Evolutionary conservation across 495 filamentous ascomycete genomes (phyloP), one percentile per base, ranked within the genome.

Genomic region (Penicillium parvum): DNA sequence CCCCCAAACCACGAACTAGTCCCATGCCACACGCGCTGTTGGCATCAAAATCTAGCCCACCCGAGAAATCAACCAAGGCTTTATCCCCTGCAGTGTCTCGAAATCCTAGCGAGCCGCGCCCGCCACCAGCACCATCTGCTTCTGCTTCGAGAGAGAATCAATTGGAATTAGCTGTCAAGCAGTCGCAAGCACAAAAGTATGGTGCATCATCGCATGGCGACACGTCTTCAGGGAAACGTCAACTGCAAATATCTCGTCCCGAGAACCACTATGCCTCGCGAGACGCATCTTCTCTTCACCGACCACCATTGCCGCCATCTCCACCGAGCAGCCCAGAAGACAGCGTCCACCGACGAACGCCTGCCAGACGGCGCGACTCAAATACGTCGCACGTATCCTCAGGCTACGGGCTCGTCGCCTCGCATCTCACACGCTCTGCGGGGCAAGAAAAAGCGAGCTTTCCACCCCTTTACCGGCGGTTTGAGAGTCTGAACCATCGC

Each of bases 401-500:
- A n/a, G 84, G 85, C 8, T 88, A 88, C 60, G 79, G 84, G 28
- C 64, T 83, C 5, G 61, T 88, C 25, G 81, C 84, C 17, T 75
- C 76, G 3, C 78, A 75, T 23, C 66, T 88, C 32, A 76, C 77
- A 19, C 61, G 71, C 5, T 65, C 63, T 14, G 43, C 48, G 14
- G 37, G 44, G 22, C 60, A 60, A 15, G 55, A 61, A 8, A 65
- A 67, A 20, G 50, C 49, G 2, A 49, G 56, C 3, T 71, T 84
- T 21, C 75, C 73, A 7, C 87, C 87, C 5, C 76, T 96, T 11
- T 95, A 94, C 62, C 82, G 90, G 25, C 84, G 84, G 45, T 96
- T 96, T 53, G 85, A 86, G 55, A 73, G 76, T 7, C 65, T 95
- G 4, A 95, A 95, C 53, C 88, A 95, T 57, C 83, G 91, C 12